Base-by-base conservation (phyloP, 768 basidiomycete genomes). In the Rhizopogon sp. region DNA sequence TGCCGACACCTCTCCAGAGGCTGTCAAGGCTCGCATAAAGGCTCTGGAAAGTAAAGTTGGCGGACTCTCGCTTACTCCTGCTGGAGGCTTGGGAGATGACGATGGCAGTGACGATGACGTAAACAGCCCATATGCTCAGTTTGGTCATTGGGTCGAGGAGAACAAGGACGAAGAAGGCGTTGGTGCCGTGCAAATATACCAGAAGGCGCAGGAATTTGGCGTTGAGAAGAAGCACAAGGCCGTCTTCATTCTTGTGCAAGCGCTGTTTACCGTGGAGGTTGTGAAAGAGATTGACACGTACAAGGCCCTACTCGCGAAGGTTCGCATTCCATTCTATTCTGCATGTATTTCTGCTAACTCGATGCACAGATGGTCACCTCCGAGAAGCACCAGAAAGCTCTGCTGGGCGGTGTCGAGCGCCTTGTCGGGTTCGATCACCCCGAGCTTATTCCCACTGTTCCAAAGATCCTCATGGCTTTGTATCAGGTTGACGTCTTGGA, bases 221-320 rank as follows among this genome's bases (percentile, higher is more conserved):
- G 87, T 98, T 58, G 93, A 90, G 66, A 94, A 90, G 77, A 98
- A 97, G 72, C 92, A 98, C 78, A 95, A 88, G 79, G 80, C 88
- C 0, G 75, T 96, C 33, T 79, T 88, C 57, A 85, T 93, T 43
- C 74, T 99, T 52, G 88, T 85, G 17, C 89, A 95, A 68, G 80
- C 84, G 6, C 75, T 98, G 54, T 98, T 98, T 72, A 86, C 86
- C 7, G 80, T 81, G 41, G 75, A 91, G 37, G 80, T 90, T 25
- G 66, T 89, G 10, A 65, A 69, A 4, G 86, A 93, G 70, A 78
- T 93, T 43, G 69, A 74, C 5, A 76, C 75, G 33, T 91, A 89
- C 63, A 78, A 80, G 1, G 70, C 88, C 6, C 66, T 98, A 5
- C 79, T 98, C 52, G 78, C 76, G 53, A 94, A 93, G 79, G 93